phyloP scores from a whole-genome alignment of 192 early-diverging fungal genomes.

The Umbelopsis ramanniana region DNA sequence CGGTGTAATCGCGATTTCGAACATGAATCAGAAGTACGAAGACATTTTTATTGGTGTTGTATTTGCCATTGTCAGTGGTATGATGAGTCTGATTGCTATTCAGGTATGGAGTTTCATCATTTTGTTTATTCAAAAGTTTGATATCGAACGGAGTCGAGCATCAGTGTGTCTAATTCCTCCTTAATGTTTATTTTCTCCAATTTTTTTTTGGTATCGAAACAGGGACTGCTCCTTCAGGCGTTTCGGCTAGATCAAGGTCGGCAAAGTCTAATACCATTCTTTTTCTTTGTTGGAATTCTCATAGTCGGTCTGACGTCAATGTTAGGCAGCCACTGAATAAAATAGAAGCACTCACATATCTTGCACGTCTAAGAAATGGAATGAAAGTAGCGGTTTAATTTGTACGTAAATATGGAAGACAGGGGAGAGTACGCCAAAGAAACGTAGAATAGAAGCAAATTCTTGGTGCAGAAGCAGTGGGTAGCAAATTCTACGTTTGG shows the following conservation, averaged over 20 bases:
- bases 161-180: slow-evolving; percentile 28
- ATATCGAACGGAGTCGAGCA: slow-evolving; percentile 30
- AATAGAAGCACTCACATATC: no score
- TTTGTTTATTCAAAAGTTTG: slow-evolving; percentile 27
- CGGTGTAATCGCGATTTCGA: slow-evolving; percentile 46
- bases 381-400: no score
- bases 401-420: no score
- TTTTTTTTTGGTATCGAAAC: neutral
- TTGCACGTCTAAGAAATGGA: no score
- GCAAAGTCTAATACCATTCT: neutral
- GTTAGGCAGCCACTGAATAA: slow-evolving; percentile 9
- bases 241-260: slow-evolving; percentile 3
- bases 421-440: no score
- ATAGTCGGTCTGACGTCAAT: slow-evolving; percentile 32
- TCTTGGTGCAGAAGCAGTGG: neutral
- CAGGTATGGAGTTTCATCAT: slow-evolving; percentile 39
- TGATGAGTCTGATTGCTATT: slow-evolving; percentile 59
- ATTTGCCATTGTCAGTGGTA: slow-evolving; percentile 56
- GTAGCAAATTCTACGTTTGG: no score
- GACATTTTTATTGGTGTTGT: slow-evolving; percentile 51
- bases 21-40: slow-evolving; percentile 45
- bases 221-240: slow-evolving; percentile 20
- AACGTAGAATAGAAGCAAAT: neutral
- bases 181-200: neutral
- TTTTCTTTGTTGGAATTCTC: slow-evolving; percentile 36